These are phyloP conservation scores for Cladophialophora yegresii DNA, from an alignment of 2,329 filamentous ascomycete species.

Conservation along the genomic window DNA sequence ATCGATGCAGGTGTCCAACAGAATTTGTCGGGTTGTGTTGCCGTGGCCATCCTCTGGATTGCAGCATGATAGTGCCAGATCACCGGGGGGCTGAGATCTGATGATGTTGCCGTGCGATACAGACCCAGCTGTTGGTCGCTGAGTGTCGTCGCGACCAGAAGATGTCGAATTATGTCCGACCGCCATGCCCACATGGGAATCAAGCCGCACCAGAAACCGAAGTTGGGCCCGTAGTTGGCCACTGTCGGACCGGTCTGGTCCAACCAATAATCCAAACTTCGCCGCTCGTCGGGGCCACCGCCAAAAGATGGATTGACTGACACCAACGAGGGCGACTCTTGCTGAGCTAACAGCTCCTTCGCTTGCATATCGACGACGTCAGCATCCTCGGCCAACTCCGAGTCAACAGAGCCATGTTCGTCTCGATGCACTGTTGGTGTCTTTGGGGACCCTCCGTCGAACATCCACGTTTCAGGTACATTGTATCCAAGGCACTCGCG, in stretches of 20 bases:
- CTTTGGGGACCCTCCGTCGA: slow-evolving; percentile 5
- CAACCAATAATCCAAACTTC: slow-evolving; percentile 19
- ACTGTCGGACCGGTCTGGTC: slow-evolving; percentile 15
- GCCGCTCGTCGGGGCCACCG: slow-evolving; percentile 1
- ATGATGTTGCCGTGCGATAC: slow-evolving; percentile 12
- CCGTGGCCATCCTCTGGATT: slow-evolving; percentile 13
- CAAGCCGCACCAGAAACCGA: slow-evolving; percentile 15
- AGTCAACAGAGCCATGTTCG: background rate
- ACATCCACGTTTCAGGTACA: slow-evolving; percentile 14
- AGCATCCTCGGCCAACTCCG: background rate
- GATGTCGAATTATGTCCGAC: slow-evolving; percentile 13
- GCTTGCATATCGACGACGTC: background rate
- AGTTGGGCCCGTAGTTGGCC: slow-evolving; percentile 15
- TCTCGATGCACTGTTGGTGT: background rate
- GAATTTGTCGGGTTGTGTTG: slow-evolving; percentile 5
- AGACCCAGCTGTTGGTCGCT: slow-evolving; percentile 18
- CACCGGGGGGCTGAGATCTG: background rate
- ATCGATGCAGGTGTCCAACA: slow-evolving; percentile 7
- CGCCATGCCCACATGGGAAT: slow-evolving; percentile 17
- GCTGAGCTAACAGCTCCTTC: background rate
- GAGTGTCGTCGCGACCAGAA: slow-evolving; percentile 15
- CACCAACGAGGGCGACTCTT: background rate
- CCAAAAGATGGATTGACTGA: slow-evolving; percentile 11
- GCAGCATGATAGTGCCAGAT: slow-evolving; percentile 18
- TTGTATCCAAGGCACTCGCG: slow-evolving; percentile 12